Evolutionary conservation across 2,329 filamentous ascomycete species (phyloP), one percentile per base, ranked within the genome.

Genomic region (Monosporascus sp.): DNA sequence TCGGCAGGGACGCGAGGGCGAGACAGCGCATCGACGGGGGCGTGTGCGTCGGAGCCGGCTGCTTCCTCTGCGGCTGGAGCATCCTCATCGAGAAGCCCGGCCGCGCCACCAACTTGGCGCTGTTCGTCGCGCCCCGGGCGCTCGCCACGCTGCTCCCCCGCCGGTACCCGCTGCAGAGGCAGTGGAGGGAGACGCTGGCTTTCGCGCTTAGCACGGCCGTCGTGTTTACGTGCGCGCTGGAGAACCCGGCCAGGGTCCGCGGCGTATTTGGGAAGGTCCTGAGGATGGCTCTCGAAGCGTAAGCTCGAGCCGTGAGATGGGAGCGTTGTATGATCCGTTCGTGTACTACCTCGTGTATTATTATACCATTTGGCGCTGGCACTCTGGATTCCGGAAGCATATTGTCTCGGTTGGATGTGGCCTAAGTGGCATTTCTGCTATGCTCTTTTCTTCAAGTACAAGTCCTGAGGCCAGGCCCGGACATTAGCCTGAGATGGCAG

Each of bases 61-160:
- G 90, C 69, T 69, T 84, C 51, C 73, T 91, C 43, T 95, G 90
- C 66, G 91, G 91, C 3, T 91, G 87, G 86, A 92, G 89, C 70
- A 84, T 94, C 46, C 74, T 95, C 46, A 71, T 91, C 37, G 91
- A 95, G 71, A 76, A 82, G 69, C 64, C 78, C 5, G 75, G 76
- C 46, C 80, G 88, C 57, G 77, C 87, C 53, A 85, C 87, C 64
- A 90, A 95, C 65, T 81, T 95, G 65, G 83, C 86, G 8, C 77
- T 94, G 40, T 95, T 95, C 67, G 90, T 94, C 44, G 84, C 88
- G 20, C 91, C 91, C 0, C 79, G 90, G 57, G 91, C 90, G 16
- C 75, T 90, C 57, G 88, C 87, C 8, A 90, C 87, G 0, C 68
- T 92, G 56, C 71, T 95, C 17, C 90, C 91, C 7, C 75, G 90